A percentile compares a stretch with the other conserved stretches of the same genome.
Conservation (phyloP, 768 basidiomycete species). For the Lyophyllum atratum region DNA sequence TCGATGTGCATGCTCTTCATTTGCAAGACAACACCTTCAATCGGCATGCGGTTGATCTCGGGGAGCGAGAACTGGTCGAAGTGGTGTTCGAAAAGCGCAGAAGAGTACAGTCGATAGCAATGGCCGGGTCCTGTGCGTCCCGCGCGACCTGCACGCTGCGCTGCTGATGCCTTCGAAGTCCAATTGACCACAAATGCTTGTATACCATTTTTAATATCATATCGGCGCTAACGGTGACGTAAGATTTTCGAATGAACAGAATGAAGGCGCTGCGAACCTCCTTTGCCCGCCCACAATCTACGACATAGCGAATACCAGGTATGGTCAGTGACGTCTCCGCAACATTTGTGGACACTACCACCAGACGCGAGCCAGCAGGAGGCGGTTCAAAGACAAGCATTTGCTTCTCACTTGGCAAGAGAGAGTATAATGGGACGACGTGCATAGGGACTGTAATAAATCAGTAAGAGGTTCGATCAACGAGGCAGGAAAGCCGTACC, state of each 20-base stretch:
- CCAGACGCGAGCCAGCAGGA: constrained; percentile 78
- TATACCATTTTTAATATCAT: constrained; percentile 78
- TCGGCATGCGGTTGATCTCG: constrained; percentile 93
- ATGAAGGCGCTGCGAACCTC: constrained; percentile 52
- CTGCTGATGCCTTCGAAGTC: constrained; percentile 94
- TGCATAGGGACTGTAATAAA: constrained; percentile 80
- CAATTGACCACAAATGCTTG: constrained; percentile 92
- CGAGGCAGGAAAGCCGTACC: constrained; percentile 39
- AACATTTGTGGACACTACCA: constrained; percentile 94
- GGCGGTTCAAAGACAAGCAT: constrained; percentile 90
- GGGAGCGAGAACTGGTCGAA: constrained; percentile 87
- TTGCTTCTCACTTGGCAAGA: constrained; percentile 91
- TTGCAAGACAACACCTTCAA: constrained; percentile 94
- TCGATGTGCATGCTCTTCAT: constrained; percentile 99
- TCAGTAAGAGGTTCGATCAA: not conserved
- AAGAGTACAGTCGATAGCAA: constrained; percentile 96
- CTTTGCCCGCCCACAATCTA: constrained; percentile 94
- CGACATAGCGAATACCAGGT: constrained; percentile 96
- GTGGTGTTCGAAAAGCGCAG: constrained; percentile 90
- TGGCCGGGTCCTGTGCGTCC: constrained; percentile 98
- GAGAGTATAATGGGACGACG: constrained; percentile 90
- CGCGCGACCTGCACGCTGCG: constrained; percentile 93
- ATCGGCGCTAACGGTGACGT: constrained; percentile 61
- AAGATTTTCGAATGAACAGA: not conserved
- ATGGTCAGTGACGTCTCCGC: constrained; percentile 98